phyloP scores from a whole-genome alignment of 805 yeast species.

The Saccharomyces eubayanus region DNA sequence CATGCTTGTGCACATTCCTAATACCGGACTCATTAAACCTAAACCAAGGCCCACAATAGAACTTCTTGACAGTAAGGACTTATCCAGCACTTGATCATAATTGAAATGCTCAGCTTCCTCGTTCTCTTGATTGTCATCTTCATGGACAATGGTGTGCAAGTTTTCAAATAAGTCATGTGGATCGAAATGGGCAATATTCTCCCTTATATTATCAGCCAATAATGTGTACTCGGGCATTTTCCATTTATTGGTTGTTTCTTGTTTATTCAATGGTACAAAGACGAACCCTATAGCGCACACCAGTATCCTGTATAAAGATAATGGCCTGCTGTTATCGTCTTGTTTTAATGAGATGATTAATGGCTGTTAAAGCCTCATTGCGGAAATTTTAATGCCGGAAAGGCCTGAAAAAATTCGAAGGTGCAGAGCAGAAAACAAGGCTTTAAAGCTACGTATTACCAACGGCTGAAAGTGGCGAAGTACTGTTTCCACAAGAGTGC shows the following conservation, averaged over 20 bases:
- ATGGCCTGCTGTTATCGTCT: not conserved
- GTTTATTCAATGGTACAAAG: not conserved
- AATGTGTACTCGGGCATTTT: slow-evolving; percentile 20
- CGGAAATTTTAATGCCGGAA: not conserved
- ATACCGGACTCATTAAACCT: slow-evolving; percentile 74
- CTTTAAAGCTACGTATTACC: not conserved
- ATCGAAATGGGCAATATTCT: slow-evolving; percentile 14
- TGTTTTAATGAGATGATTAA: not conserved
- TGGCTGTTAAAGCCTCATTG: not conserved
- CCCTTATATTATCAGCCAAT: slow-evolving; percentile 18
- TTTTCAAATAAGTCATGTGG: slow-evolving; percentile 24
- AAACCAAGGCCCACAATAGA: slow-evolving; percentile 74
- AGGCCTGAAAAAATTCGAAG: not conserved
- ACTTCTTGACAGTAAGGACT: slow-evolving; percentile 53
- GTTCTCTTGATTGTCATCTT: slow-evolving; percentile 38
- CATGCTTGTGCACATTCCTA: slow-evolving; percentile 67
- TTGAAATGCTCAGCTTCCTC: slow-evolving; percentile 55
- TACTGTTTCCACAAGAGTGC: not conserved
- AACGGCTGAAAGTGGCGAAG: not conserved
- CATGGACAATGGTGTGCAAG: slow-evolving; percentile 27
- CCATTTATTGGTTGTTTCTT: not conserved
- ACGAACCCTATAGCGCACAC: not conserved
- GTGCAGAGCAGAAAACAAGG: not conserved
- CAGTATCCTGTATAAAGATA: not conserved
- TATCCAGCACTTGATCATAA: slow-evolving; percentile 62